A percentile compares a stretch with the other conserved stretches of the same genome.
Evolutionary conservation across 2,329 filamentous ascomycete genomes (phyloP).

Genomic region (Xylariaceae sp.): DNA sequence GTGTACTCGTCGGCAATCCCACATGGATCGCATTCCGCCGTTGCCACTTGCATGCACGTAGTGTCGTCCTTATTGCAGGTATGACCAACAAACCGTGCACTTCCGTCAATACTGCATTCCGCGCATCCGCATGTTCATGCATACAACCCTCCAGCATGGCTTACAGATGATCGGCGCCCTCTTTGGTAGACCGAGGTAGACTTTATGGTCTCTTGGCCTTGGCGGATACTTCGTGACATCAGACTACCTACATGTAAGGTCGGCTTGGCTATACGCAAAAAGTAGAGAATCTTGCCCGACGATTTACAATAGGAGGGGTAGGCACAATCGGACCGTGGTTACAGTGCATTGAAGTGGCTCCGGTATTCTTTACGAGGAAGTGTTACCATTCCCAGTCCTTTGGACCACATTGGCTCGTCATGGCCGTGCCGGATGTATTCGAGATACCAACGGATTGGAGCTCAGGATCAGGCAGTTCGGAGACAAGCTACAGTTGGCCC

Average conservation of each 20-base stretch:
- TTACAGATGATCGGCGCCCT: too few relatives aligned
- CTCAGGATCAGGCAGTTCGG: background rate
- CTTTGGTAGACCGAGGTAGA: too few relatives aligned
- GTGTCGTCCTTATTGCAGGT: too few relatives aligned
- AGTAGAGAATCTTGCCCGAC: background rate
- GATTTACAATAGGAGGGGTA: background rate
- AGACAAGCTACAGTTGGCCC: background rate
- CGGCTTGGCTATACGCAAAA: background rate
- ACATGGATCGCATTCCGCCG: too few relatives aligned
- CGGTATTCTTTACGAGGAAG: background rate
- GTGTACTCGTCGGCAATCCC: background rate
- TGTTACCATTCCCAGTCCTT: background rate
- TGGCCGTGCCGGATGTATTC: background rate
- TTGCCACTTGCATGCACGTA: too few relatives aligned
- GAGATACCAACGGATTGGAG: constrained; percentile 6
- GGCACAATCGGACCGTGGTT: background rate
- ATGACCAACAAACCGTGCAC: too few relatives aligned
- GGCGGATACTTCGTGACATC: too few relatives aligned
- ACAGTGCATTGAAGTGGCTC: background rate
- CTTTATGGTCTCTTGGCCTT: too few relatives aligned
- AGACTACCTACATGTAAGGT: too few relatives aligned
- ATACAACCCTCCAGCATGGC: too few relatives aligned
- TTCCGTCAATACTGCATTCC: too few relatives aligned
- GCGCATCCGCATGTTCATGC: too few relatives aligned
- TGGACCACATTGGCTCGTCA: background rate